Evolutionary conservation across 768 basidiomycete genomes (phyloP).

Genomic region (Termitomyces sp.): DNA sequence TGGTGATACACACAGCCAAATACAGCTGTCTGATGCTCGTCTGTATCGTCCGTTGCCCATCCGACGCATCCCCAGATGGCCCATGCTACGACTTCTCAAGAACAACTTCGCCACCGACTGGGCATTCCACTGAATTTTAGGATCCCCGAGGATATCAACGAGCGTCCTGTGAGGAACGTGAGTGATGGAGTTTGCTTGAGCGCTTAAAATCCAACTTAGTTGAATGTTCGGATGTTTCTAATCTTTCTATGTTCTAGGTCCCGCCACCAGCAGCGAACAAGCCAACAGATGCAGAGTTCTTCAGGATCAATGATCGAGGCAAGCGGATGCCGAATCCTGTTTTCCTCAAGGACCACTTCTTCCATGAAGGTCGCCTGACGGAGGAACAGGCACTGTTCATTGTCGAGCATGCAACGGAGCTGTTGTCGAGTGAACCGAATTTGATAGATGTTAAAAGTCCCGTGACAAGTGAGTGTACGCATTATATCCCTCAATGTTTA

Average conservation of each 20-base stretch:
- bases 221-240: neutral
- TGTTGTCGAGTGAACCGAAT: constrained; percentile 76
- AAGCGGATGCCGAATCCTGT: constrained; percentile 64
- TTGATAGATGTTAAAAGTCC: constrained; percentile 83
- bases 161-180: constrained; percentile 15
- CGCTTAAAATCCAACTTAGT: neutral
- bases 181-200: constrained; percentile 3
- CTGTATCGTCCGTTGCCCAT: constrained; percentile 7
- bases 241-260: constrained; percentile 40
- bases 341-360: constrained; percentile 86
- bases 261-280: constrained; percentile 55
- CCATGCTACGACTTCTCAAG: constrained; percentile 2
- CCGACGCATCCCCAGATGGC: constrained; percentile 6
- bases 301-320: constrained; percentile 41
- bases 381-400: constrained; percentile 86
- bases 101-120: constrained; percentile 4
- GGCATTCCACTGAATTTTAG: constrained; percentile 12
- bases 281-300: constrained; percentile 76
- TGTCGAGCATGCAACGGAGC: constrained; percentile 55
- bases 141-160: constrained; percentile 12
- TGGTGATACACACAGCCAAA: constrained; percentile 16
- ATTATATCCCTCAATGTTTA: neutral
- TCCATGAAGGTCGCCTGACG: constrained; percentile 75
- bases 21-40: constrained; percentile 16
- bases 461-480: constrained; percentile 70